A percentile compares a stretch with the other conserved stretches of the same genome.
Conservation (phyloP, 768 basidiomycete genomes). For the Phylloporus scabripes region DNA sequence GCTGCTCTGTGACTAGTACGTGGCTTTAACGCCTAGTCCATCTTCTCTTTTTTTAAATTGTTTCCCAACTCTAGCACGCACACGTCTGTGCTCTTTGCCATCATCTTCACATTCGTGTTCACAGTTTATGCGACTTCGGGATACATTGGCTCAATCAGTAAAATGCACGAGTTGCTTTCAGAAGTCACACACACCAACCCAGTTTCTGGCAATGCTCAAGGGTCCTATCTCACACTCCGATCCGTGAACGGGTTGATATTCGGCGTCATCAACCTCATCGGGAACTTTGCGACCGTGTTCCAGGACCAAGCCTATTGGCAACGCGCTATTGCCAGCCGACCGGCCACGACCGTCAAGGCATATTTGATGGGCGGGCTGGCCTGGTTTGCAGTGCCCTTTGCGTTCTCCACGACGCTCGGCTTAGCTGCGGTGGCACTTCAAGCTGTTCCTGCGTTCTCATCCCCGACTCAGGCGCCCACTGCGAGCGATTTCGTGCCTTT, state of each 20-base stretch:
- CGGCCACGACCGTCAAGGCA: conserved; percentile 82
- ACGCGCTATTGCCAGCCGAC: conserved; percentile 82
- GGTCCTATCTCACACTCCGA: conserved; percentile 79
- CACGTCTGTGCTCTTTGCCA: conserved; percentile 78
- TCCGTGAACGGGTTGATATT: conserved; percentile 77
- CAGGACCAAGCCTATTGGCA: conserved; percentile 85
- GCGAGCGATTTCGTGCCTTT: conserved; percentile 45
- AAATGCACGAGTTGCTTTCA: conserved; percentile 79
- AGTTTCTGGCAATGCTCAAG: conserved; percentile 76
- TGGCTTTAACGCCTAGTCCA: conserved; percentile 2
- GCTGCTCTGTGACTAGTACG: conserved; percentile 79
- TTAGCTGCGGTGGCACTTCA: conserved; percentile 80
- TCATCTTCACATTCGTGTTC: conserved; percentile 74
- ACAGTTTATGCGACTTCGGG: conserved; percentile 75
- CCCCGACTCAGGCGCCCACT: conserved; percentile 36
- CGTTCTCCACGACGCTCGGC: conserved; percentile 83
- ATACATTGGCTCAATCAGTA: conserved; percentile 71
- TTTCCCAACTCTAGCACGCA: conserved; percentile 54
- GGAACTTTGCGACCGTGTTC: conserved; percentile 69
- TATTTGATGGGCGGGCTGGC: conserved; percentile 86
- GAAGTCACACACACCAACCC: conserved; percentile 50
- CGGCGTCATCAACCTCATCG: conserved; percentile 82
- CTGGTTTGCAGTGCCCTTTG: conserved; percentile 90
- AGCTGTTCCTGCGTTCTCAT: conserved; percentile 33
- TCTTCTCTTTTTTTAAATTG: background rate